Base-by-base conservation (phyloP, 768 basidiomycete species). In the Nidularia pulvinata region DNA sequence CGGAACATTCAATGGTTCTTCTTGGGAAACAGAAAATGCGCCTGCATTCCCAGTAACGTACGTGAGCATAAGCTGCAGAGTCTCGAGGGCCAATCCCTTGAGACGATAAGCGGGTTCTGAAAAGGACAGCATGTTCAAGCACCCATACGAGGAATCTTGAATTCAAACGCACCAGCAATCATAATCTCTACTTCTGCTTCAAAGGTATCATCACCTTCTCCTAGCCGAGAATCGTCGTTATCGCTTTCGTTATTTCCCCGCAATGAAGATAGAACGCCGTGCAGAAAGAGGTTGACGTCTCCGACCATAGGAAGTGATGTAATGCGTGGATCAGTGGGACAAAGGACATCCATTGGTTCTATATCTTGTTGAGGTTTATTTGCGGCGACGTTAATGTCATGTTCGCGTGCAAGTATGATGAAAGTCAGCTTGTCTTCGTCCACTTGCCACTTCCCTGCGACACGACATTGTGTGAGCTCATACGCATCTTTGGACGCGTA, bases 351-450 rank as follows among this genome's bases (percentile, higher is more conserved):
- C n/a, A n/a, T n/a, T n/a, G n/a, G n/a, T n/a, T n/a, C n/a, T n/a
- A n/a, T n/a, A n/a, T n/a, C n/a, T n/a, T n/a, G n/a, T n/a, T n/a
- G n/a, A n/a, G n/a, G n/a, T n/a, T n/a, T n/a, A n/a, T n/a, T n/a
- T n/a, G n/a, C n/a, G n/a, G n/a, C n/a, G n/a, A n/a, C n/a, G n/a
- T n/a, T n/a, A 48, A 63, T 25, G 49, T 72, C 46, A 39, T 39
- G 37, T 39, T 39, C 37, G 34, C 80, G 76, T 7, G 82, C 81
- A 45, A 95, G 84, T 47, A 98, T 73, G 69, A 98, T 96, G 66
- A 96, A 96, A 0, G 95, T 96, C 11, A 96, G 71, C 67, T 96
- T 97, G 68, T 97, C 94, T 43, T 86, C 81, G 63, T 98, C 95
- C 2, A 78, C 62, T 61, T 86, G 87, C 95, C 95, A 97, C 67